Evolutionary conservation across 148 eudicot genomes (phyloP), one percentile per base, ranked within the genome.

Genomic region (Rhododendron henanense): DNA sequence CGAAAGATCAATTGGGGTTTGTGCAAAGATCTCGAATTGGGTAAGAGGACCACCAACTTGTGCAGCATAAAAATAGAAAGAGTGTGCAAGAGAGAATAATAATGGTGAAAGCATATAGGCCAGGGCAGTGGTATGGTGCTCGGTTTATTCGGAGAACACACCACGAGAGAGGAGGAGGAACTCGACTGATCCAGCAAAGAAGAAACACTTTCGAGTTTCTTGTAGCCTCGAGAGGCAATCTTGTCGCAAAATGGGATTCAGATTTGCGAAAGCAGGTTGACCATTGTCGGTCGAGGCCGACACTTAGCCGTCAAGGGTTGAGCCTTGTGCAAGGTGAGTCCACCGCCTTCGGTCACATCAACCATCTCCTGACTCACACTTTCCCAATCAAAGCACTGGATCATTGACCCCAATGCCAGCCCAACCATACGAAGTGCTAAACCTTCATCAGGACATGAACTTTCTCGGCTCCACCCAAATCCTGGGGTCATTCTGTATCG

Each of bases 321-420:
- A 78, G 55, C 53, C 81, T 41, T 41, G 33, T n/a, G 37, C 39
- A 25, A 10, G 4, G 85, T 25, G 39, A 28, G 5, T 67, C 78
- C 39, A 5, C 57, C 0, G 10, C 37, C 85, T 67, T 41, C 57
- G n/a, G 18, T 45, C 78, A 83, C n/a, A 25, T 83, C 88, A 1
- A 87, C 81, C 75, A 83, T 10, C 48, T 76, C 87, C 23, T 87
- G 59, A 19, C 89, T 81, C 45, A 15, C 71, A 33, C 57, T 81
- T 55, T 87, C 88, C 81, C 87, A 87, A 10, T 90, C 90, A 65
- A 90, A 90, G 74, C 87, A 86, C 87, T 90, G 90, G 19, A 88
- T 2, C 18, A 90, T 8, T 10, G 87, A 76, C 6, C 88, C 92
- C 21, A 90, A 47, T 5, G 80, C 76, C 63, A 85, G 25, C 31